These are phyloP conservation scores for Serendipita sp. DNA, from an alignment of 768 basidiomycete genomes.

Conservation along the genomic window DNA sequence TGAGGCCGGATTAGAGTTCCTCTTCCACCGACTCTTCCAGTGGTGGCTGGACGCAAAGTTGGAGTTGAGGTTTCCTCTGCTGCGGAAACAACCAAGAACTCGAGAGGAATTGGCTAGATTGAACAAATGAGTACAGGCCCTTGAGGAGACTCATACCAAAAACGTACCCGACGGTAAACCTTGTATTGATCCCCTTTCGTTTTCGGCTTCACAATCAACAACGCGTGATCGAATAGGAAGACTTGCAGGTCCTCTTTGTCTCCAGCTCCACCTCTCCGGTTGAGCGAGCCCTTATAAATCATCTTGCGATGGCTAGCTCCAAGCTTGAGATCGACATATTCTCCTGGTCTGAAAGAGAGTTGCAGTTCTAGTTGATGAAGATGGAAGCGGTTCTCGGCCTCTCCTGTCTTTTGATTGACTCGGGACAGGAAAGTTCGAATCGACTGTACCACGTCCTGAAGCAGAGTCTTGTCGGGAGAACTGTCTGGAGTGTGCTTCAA, in stretches of 20 bases:
- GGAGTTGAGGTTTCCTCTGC: slow-evolving; percentile 46
- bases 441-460: slow-evolving; percentile 63
- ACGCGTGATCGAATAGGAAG: slow-evolving; percentile 92
- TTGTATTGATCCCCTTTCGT: slow-evolving; percentile 84
- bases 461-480: slow-evolving; percentile 61
- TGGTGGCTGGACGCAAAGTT: slow-evolving; percentile 18
- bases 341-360: slow-evolving; percentile 75
- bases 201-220: slow-evolving; percentile 84
- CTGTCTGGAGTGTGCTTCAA: slow-evolving; percentile 85
- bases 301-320: slow-evolving; percentile 81
- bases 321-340: slow-evolving; percentile 76
- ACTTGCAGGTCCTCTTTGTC: slow-evolving; percentile 84
- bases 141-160: not conserved
- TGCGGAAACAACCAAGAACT: slow-evolving; percentile 70
- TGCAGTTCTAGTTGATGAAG: slow-evolving; percentile 81
- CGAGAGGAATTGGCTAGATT: slow-evolving; percentile 85
- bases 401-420: slow-evolving; percentile 89
- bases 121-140: not conserved
- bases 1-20: slow-evolving; percentile 14
- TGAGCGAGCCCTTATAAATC: slow-evolving; percentile 78
- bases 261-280: slow-evolving; percentile 57
- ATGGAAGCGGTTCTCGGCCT: slow-evolving; percentile 92
- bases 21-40: slow-evolving; percentile 27
- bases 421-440: slow-evolving; percentile 70
- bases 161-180: slow-evolving; percentile 78